These are phyloP conservation scores for Cercospora sp. DNA, from an alignment of 2,329 filamentous ascomycete species.

Conservation along the genomic window DNA sequence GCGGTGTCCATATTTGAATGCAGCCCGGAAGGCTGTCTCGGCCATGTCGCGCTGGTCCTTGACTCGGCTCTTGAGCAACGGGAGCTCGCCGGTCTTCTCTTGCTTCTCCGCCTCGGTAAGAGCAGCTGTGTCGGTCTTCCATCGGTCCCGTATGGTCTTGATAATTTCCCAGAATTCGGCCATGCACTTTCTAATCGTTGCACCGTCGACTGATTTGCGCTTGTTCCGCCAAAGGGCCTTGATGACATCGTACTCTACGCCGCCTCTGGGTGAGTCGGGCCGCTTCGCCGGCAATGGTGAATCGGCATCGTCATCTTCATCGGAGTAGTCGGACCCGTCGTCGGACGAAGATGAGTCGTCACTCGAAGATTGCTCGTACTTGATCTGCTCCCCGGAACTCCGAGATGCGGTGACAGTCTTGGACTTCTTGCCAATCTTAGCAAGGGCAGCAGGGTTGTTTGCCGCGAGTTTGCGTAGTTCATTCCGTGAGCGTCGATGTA, in stretches of 20 bases:
- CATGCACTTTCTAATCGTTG: constrained; percentile 57
- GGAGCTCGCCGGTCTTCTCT: constrained; percentile 56
- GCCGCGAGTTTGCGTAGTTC: constrained; percentile 48
- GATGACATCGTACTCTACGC: constrained; percentile 60
- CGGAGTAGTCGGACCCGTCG: constrained; percentile 54
- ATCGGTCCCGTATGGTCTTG: constrained; percentile 60
- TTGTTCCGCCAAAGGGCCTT: constrained; percentile 62
- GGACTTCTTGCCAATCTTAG: constrained; percentile 41
- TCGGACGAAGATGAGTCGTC: constrained; percentile 50
- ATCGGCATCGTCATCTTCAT: constrained; percentile 55
- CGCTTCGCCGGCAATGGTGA: constrained; percentile 57
- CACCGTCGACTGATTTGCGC: constrained; percentile 51
- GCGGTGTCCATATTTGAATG: constrained; percentile 50
- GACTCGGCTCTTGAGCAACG: constrained; percentile 58
- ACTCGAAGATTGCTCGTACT: constrained; percentile 45
- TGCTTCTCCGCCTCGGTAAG: constrained; percentile 61
- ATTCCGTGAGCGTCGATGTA: constrained; percentile 48
- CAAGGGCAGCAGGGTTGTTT: constrained; percentile 45
- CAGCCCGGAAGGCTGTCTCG: constrained; percentile 52
- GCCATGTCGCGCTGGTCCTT: constrained; percentile 59
- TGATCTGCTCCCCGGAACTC: constrained; percentile 22
- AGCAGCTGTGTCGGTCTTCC: constrained; percentile 59
- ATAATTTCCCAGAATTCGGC: constrained; percentile 61
- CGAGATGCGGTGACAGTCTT: constrained; percentile 24
- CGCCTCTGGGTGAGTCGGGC: constrained; percentile 54